A percentile compares a stretch with the other conserved stretches of the same genome.
phyloP scores from a whole-genome alignment of 192 early-diverging fungal species.

The Gryganskiella cystojenkinii region DNA sequence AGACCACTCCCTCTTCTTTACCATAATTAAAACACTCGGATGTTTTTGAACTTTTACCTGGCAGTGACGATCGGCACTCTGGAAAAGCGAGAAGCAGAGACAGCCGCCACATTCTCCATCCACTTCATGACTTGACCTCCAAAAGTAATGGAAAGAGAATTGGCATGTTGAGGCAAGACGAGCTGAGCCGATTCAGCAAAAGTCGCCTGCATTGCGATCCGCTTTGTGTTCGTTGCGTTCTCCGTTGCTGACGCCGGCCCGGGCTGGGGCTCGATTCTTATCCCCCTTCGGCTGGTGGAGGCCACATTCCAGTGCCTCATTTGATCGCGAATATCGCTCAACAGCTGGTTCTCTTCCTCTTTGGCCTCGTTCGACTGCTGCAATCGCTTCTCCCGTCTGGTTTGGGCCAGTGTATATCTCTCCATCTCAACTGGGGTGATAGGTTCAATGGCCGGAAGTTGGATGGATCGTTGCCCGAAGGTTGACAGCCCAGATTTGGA shows the following conservation, averaged over 20 bases:
- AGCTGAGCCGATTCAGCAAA: constrained; percentile 72
- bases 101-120: constrained; percentile 73
- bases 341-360: constrained; percentile 27
- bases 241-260: constrained; percentile 15
- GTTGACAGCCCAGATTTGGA: background rate
- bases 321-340: constrained; percentile 52
- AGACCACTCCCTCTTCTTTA: background rate
- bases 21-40: background rate
- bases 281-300: constrained; percentile 13
- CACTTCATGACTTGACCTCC: constrained; percentile 79
- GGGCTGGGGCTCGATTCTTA: background rate
- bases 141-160: constrained; percentile 73
- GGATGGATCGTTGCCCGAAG: constrained; percentile 25
- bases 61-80: constrained; percentile 68
- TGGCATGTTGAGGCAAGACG: constrained; percentile 81
- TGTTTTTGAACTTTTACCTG: constrained; percentile 56
- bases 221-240: background rate
- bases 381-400: constrained; percentile 57
- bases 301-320: constrained; percentile 56
- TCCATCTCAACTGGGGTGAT: constrained; percentile 60
- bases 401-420: constrained; percentile 68
- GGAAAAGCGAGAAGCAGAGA: constrained; percentile 67
- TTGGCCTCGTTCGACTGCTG: constrained; percentile 23
- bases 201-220: constrained; percentile 52
- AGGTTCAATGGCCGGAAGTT: constrained; percentile 65